Conservation (phyloP, 371 early-diverging fungal species). For the Lichtheimia hyalospora region DNA sequence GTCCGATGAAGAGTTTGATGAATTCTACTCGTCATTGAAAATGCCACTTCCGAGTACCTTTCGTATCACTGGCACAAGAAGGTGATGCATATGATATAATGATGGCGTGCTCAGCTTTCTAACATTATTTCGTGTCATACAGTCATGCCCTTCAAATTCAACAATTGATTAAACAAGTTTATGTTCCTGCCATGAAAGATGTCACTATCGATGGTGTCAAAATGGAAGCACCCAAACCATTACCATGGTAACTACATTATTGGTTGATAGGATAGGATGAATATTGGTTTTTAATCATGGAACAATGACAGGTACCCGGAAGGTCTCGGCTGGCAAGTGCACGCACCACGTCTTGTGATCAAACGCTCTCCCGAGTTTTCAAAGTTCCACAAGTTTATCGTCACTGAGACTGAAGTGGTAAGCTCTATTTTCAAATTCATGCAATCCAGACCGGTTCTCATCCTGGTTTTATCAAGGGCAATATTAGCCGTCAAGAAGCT, state of each 20-base stretch:
- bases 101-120: background rate
- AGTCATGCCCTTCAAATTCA: conserved; percentile 52
- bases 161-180: conserved; percentile 51
- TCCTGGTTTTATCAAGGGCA: conserved; percentile 57
- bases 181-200: conserved; percentile 56
- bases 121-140: background rate
- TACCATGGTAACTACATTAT: conserved; percentile 62
- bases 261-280: background rate
- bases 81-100: conserved; percentile 34
- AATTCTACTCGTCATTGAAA: conserved; percentile 64
- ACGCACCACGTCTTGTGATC: conserved; percentile 68
- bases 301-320: conserved; percentile 72
- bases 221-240: conserved; percentile 72
- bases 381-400: conserved; percentile 91
- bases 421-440: background rate
- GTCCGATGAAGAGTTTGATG: conserved; percentile 80
- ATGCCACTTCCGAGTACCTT: conserved; percentile 86
- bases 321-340: conserved; percentile 84
- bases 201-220: conserved; percentile 67
- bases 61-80: conserved; percentile 90
- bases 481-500: conserved; percentile 96
- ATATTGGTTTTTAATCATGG: background rate
- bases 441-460: background rate
- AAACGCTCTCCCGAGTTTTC: conserved; percentile 71
- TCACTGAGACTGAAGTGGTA: conserved; percentile 90